Evolutionary conservation across 176 grass and related monocot species (phyloP).

Genomic region (Pontederia crassipes): DNA sequence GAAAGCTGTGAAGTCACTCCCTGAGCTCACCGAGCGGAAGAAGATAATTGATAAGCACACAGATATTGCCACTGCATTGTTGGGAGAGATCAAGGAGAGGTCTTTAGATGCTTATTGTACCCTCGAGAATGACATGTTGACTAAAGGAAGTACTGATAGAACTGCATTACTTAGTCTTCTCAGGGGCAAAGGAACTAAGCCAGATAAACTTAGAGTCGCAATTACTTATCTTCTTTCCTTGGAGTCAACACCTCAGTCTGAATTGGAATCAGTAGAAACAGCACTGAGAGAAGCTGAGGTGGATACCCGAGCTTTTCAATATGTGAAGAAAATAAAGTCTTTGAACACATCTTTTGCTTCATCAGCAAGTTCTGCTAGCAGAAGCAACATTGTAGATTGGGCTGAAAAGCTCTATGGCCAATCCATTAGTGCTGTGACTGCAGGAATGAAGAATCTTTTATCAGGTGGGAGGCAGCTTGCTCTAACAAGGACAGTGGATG

Average conservation of each 20-base stretch:
- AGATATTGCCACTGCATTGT: conserved; percentile 72
- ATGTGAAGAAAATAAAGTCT: conserved; percentile 88
- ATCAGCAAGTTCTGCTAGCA: conserved; percentile 66
- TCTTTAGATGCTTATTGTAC: conserved; percentile 69
- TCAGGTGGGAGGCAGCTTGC: conserved; percentile 80
- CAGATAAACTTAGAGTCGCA: conserved; percentile 81
- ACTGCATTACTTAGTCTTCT: conserved; percentile 54
- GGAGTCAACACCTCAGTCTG: conserved; percentile 42
- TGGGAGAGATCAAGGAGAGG: conserved; percentile 83
- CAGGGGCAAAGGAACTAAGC: conserved; percentile 73
- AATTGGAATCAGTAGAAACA: conserved; percentile 70
- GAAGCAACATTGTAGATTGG: conserved; percentile 91
- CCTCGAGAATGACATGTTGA: conserved; percentile 77
- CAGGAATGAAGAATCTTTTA: conserved; percentile 90
- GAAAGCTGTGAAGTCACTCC: conserved; percentile 88
- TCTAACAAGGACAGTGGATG: conserved; percentile 79
- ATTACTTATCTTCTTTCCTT: conserved; percentile 88
- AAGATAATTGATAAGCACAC: conserved; percentile 95
- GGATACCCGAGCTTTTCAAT: conserved; percentile 75
- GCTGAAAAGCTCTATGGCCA: conserved; percentile 95
- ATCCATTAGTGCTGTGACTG: conserved; percentile 72
- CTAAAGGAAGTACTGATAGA: conserved; percentile 55
- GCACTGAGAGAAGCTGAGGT: conserved; percentile 65
- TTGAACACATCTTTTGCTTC: conserved; percentile 62
- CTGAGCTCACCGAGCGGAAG: conserved; percentile 76